Percentiles rank a stretch among this genome's conserved stretches.
Evolutionary conservation across 169 alveolate species (phyloP).

Genomic region (Plasmodium malariae): DNA sequence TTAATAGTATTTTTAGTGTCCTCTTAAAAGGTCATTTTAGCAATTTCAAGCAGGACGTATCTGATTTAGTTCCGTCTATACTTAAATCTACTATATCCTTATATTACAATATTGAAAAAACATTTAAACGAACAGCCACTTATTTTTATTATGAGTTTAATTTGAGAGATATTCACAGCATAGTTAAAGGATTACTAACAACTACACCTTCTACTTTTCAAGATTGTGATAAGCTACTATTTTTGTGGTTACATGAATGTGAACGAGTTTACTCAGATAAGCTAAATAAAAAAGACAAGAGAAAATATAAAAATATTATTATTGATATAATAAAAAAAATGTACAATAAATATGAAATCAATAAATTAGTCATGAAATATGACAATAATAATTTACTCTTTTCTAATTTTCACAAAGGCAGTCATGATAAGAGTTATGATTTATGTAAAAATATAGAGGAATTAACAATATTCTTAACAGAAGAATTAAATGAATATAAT

Average conservation of each 20-base stretch:
- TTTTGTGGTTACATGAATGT: constrained; percentile 96
- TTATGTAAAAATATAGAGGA: constrained; percentile 89
- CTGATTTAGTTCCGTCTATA: constrained; percentile 91
- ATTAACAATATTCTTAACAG: constrained; percentile 87
- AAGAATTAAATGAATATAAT: constrained; percentile 94
- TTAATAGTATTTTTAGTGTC: constrained; percentile 93
- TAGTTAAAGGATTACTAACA: constrained; percentile 94
- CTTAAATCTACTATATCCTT: constrained; percentile 93
- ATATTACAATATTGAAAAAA: constrained; percentile 91
- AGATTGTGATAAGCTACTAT: constrained; percentile 94
- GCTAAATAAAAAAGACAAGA: constrained; percentile 90
- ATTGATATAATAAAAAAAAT: constrained; percentile 93
- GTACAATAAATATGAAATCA: constrained; percentile 93
- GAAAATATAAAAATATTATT: constrained; percentile 90
- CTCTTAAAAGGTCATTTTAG: constrained; percentile 93
- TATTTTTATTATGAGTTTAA: constrained; percentile 97
- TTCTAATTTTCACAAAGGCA: constrained; percentile 81
- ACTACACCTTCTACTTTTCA: constrained; percentile 90
- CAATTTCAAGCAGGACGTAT: constrained; percentile 91
- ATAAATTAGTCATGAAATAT: constrained; percentile 85
- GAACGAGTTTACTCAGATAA: constrained; percentile 97
- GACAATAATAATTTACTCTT: constrained; percentile 51
- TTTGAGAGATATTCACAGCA: constrained; percentile 95
- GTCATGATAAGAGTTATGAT: constrained; percentile 92
- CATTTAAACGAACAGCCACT: constrained; percentile 96